These are phyloP conservation scores for Ustilago nuda DNA, from an alignment of 1,284 basidiomycete species.

Conservation along the genomic window DNA sequence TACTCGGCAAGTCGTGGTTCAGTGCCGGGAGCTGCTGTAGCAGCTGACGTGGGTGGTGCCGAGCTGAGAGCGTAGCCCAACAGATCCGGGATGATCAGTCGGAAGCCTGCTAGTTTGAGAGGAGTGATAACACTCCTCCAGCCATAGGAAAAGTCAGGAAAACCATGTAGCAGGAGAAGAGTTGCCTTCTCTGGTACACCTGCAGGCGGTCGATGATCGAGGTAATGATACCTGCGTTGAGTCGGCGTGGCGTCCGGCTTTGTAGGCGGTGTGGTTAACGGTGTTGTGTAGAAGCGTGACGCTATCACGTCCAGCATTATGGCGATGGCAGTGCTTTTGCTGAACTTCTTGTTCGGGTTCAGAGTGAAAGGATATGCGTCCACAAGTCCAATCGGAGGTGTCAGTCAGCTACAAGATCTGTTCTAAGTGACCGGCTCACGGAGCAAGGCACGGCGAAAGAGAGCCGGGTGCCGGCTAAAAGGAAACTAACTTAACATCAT, in stretches of 20 bases:
- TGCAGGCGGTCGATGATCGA: conserved; percentile 49
- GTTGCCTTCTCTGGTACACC: conserved; percentile 43
- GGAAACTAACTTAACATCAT: too few relatives aligned
- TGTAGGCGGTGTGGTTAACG: conserved; percentile 46
- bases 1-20: conserved; percentile 52
- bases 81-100: conserved; percentile 57
- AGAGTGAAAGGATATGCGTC: background rate
- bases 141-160: conserved; percentile 53
- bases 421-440: conserved; percentile 9
- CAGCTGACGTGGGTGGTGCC: conserved; percentile 36
- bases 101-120: conserved; percentile 48
- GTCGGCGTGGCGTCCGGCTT: conserved; percentile 44
- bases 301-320: conserved; percentile 40
- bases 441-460: background rate
- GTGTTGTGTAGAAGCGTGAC: conserved; percentile 57
- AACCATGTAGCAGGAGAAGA: conserved; percentile 59
- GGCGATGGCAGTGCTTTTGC: background rate
- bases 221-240: conserved; percentile 59
- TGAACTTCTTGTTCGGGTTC: background rate
- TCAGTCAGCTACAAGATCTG: background rate
- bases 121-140: conserved; percentile 52
- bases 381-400: background rate
- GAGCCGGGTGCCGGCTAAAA: background rate
- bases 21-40: conserved; percentile 24
- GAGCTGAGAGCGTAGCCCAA: conserved; percentile 57